A percentile compares a stretch with the other conserved stretches of the same genome.
Conservation (phyloP, 2,329 filamentous ascomycete species). For the Cladosporium sp. region DNA sequence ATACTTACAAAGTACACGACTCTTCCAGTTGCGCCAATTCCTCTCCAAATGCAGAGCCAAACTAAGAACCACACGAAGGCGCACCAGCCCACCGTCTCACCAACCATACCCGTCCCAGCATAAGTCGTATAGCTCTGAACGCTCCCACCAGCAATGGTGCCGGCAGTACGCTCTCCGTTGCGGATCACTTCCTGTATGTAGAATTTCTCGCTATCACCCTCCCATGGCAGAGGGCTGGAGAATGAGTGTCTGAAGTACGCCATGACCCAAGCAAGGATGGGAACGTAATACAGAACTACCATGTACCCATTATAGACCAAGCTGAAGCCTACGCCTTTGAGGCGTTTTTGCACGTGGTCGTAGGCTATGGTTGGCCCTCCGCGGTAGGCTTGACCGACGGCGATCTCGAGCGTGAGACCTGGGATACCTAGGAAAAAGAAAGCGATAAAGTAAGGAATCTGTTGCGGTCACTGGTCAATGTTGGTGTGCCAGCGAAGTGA, state of each 20-base stretch:
- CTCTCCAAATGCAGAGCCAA: constrained; percentile 57
- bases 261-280: constrained; percentile 58
- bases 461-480: neutral
- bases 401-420: constrained; percentile 53
- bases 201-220: constrained; percentile 48
- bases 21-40: constrained; percentile 54
- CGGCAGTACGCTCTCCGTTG: constrained; percentile 42
- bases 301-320: constrained; percentile 51
- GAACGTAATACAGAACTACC: constrained; percentile 54
- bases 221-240: constrained; percentile 52
- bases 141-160: constrained; percentile 31
- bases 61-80: constrained; percentile 58
- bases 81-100: constrained; percentile 56
- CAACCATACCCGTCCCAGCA: constrained; percentile 44
- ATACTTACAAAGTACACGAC: constrained; percentile 51
- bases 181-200: constrained; percentile 49
- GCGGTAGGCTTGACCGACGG: constrained; percentile 50
- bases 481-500: neutral
- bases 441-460: constrained; percentile 24
- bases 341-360: constrained; percentile 48
- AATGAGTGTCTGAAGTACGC: constrained; percentile 56
- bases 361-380: constrained; percentile 23
- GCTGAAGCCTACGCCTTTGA: constrained; percentile 53
- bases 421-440: constrained; percentile 56
- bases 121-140: constrained; percentile 47